These are phyloP conservation scores for Agrostemma githago DNA, from an alignment of 148 eudicot genomes.

Conservation along the genomic window DNA sequence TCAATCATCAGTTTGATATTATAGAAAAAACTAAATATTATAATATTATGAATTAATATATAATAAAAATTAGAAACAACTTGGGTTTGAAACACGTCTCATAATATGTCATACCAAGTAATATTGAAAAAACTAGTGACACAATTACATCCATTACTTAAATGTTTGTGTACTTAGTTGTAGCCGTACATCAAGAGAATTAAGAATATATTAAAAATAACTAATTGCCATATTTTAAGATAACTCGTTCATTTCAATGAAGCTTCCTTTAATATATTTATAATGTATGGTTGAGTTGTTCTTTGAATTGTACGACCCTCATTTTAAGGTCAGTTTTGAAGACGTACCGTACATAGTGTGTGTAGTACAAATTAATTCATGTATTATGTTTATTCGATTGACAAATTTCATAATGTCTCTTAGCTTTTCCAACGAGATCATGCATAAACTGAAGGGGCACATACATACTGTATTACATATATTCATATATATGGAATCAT, in stretches of 20 bases:
- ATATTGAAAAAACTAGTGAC: neutral
- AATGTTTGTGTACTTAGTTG: neutral
- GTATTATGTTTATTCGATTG: neutral
- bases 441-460: neutral
- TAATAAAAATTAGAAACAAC: too few relatives aligned
- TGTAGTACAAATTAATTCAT: too few relatives aligned
- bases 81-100: neutral
- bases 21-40: too few relatives aligned
- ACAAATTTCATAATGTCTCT: neutral
- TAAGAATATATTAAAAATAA: too few relatives aligned
- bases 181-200: neutral
- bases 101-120: too few relatives aligned
- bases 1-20: too few relatives aligned
- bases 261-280: neutral
- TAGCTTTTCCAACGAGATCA: neutral
- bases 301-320: neutral
- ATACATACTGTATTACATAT: too few relatives aligned
- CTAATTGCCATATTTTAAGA: neutral
- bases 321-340: neutral
- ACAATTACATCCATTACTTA: neutral
- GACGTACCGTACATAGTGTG: slow-evolving; percentile 2
- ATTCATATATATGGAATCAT: too few relatives aligned
- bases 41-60: too few relatives aligned
- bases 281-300: neutral
- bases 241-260: neutral